Conservation (phyloP, 2,329 filamentous ascomycete species). For the Exophiala viscosa region DNA sequence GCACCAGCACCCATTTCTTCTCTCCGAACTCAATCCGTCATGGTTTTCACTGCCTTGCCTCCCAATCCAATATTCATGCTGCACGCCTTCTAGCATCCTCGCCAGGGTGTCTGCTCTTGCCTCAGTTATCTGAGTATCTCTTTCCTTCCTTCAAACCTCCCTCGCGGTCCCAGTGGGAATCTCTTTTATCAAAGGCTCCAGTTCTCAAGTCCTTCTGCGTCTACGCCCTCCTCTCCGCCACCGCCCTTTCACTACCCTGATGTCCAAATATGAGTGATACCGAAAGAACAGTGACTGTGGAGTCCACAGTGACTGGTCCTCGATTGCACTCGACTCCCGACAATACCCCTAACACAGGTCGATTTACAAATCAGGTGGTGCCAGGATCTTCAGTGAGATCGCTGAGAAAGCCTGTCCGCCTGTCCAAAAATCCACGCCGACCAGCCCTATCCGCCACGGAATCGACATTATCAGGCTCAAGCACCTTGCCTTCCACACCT, state of each 20-base stretch:
- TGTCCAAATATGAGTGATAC: not conserved
- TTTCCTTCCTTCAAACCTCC: not conserved
- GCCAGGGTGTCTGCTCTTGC: not conserved
- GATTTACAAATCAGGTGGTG: slow-evolving; percentile 5
- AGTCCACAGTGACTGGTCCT: not conserved
- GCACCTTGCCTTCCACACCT: slow-evolving; percentile 16
- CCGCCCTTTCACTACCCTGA: not conserved
- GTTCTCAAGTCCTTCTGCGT: no score
- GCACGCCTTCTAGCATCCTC: not conserved
- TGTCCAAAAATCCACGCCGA: slow-evolving; percentile 1
- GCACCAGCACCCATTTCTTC: not conserved
- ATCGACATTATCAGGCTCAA: slow-evolving; percentile 14
- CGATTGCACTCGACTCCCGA: not conserved
- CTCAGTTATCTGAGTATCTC: not conserved
- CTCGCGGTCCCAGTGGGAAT: not conserved
- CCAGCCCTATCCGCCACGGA: slow-evolving; percentile 5
- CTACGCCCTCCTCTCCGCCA: no score
- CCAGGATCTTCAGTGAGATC: slow-evolving; percentile 14
- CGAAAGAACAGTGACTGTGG: not conserved
- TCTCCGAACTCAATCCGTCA: not conserved
- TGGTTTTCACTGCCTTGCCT: not conserved
- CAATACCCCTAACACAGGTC: not conserved
- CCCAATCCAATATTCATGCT: not conserved
- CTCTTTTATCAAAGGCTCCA: no score
- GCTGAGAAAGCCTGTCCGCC: slow-evolving; percentile 5